Evolutionary conservation across 176 grass and related monocot genomes (phyloP), one percentile per base, ranked within the genome.

Genomic region (Hyparrhenia diplandra): DNA sequence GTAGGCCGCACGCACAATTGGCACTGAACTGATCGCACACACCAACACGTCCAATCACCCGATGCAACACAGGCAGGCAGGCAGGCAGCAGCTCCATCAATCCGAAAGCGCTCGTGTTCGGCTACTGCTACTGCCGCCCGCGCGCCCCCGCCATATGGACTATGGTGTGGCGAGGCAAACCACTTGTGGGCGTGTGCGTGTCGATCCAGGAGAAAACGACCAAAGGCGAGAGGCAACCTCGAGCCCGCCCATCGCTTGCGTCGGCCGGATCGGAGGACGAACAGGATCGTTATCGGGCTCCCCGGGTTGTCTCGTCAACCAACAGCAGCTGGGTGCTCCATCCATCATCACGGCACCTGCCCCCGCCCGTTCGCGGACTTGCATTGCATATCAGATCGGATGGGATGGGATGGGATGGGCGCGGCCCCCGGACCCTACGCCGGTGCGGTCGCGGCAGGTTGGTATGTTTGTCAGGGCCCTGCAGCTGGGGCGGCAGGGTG

Each of bases 261-360:
- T 11, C n/a, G n/a, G n/a, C n/a, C n/a, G 10, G 54, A 21, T 57
- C 57, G 39, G 36, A 79, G 69, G 5, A 27, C 2, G 80, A 85
- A 13, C 78, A 89, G 58, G 28, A 85, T 78, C 83, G 21, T 73
- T 25, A 60, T 89, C 88, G 17, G 6, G 28, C 7, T 4, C 24
- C 41, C 41, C 1, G 13, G 10, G 5, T 23, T 86, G 88, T 89
- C 78, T 6, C 6, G 31, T 36, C 67, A 85, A 73, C 78, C 78
- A 41, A 78, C 88, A 77, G 23, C 87, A 69, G 71, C 76, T 20
- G 11, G 37, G 24, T 29, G 25, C 27, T 29, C 12, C 11, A 28
- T 28, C 59, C 59, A 28, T 62, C 59, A 59, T 25, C 55, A 58
- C 54, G 51, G 51, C 51, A 47, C 42, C 12, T 1, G 42, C 42